Base-by-base conservation (phyloP, 768 basidiomycete genomes). In the Dioszegia crocea region DNA sequence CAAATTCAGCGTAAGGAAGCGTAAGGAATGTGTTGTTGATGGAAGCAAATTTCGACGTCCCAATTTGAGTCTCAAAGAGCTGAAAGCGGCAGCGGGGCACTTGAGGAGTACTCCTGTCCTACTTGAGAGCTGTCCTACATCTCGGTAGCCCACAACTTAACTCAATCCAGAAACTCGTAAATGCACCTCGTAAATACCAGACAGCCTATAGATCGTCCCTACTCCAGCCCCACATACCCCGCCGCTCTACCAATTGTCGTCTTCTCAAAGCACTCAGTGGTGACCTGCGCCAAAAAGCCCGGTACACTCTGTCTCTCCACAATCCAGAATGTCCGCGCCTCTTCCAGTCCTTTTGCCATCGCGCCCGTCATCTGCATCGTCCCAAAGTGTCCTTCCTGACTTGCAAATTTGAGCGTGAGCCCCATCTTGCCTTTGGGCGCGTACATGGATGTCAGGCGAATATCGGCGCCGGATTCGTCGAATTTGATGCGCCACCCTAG, bases 401-500 rank as follows among this genome's bases (percentile, higher is more conserved):
- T 55, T 11, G 71, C 67, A 64, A 76, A 77, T 41, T 74, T 73
- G 16, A 77, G 60, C 1, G 68, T 76, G n/a, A 99, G 90, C 29
- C 91, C 88, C 71, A 96, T 93, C 47, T 88, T 86, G 27, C 90
- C 88, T 53, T 83, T 83, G 5, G 89, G 83, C 62, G 96, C 92
- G 78, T 87, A 97, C 66, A 89, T 82, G n/a, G 87, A 88, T 4
- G 91, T 93, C 60, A 96, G 85, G 21, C 89, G 83, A 48, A 97
- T 87, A 65, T 90, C 77, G 6, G 65, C 85, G 0, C 92, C 93
- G 50, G 90, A 91, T 16, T 88, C 88, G 70, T 89, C 89, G 73
- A 97, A 96, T 1, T 87, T 86, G 49, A 97, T 83, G 68, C 94
- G 91, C 71, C 91, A 86, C 5, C 93, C 94, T 0, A 97, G 83